Percentiles rank a stretch among this genome's conserved stretches.
Evolutionary conservation across 1,284 basidiomycete genomes (phyloP).

Genomic region (Trametes pubescens): DNA sequence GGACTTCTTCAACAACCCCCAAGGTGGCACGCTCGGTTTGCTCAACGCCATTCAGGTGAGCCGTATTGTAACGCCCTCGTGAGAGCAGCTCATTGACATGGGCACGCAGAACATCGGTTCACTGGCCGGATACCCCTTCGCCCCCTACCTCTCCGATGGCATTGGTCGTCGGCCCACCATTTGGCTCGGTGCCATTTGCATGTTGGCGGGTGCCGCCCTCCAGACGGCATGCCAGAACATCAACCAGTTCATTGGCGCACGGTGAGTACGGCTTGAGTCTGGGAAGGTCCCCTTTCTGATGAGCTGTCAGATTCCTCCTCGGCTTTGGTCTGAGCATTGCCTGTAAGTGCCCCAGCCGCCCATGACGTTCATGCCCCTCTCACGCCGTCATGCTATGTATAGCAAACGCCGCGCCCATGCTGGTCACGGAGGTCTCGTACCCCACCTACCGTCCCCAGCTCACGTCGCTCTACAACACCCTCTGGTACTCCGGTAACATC

Average conservation of each 20-base stretch:
- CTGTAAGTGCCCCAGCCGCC: slow-evolving; percentile 42
- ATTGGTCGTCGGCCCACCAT: slow-evolving; percentile 71
- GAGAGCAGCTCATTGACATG: slow-evolving; percentile 3
- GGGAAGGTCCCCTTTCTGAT: slow-evolving; percentile 10
- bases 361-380: not conserved
- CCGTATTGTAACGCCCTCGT: not conserved
- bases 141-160: slow-evolving; percentile 75
- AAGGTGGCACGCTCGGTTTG: slow-evolving; percentile 66
- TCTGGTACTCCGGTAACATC: slow-evolving; percentile 82
- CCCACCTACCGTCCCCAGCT: slow-evolving; percentile 78
- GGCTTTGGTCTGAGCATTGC: slow-evolving; percentile 84
- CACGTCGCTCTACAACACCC: slow-evolving; percentile 80
- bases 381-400: slow-evolving; percentile 22
- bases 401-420: slow-evolving; percentile 76
- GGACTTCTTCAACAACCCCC: slow-evolving; percentile 62
- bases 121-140: slow-evolving; percentile 71
- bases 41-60: slow-evolving; percentile 80
- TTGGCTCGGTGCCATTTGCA: slow-evolving; percentile 68
- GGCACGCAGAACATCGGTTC: slow-evolving; percentile 67
- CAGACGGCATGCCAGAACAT: slow-evolving; percentile 78
- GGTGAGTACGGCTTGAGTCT: slow-evolving; percentile 47
- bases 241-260: slow-evolving; percentile 84
- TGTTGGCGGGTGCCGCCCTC: slow-evolving; percentile 71
- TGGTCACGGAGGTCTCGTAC: slow-evolving; percentile 82
- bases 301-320: slow-evolving; percentile 65